These are phyloP conservation scores for Crepidotus sp. DNA, from an alignment of 1,284 basidiomycete species.

Conservation along the genomic window DNA sequence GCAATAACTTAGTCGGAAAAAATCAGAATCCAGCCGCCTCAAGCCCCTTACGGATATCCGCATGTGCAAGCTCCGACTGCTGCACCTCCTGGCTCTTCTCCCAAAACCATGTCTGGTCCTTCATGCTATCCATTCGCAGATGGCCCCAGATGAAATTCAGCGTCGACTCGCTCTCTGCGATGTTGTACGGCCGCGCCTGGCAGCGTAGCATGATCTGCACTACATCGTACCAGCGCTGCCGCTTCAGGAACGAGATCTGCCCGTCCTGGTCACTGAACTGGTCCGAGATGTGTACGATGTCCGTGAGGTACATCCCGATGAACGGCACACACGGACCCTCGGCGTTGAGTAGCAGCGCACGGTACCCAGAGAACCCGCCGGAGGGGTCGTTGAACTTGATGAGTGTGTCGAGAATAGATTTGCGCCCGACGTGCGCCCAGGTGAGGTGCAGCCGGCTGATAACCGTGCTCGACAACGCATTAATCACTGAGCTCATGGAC, in stretches of 20 bases:
- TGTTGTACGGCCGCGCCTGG: constrained; percentile 44
- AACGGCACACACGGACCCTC: constrained; percentile 62
- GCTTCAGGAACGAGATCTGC: constrained; percentile 45
- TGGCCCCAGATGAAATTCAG: constrained; percentile 40
- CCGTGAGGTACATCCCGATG: constrained; percentile 53
- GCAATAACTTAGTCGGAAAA: constrained; percentile 4
- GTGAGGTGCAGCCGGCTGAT: constrained; percentile 51
- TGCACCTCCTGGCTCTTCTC: constrained; percentile 50
- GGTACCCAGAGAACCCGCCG: constrained; percentile 50
- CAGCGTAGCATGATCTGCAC: constrained; percentile 49
- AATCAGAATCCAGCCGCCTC: constrained; percentile 51
- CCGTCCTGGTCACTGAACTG: constrained; percentile 35
- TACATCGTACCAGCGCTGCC: constrained; percentile 48
- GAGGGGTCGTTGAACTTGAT: constrained; percentile 48
- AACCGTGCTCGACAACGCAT: constrained; percentile 50
- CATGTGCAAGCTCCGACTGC: constrained; percentile 46
- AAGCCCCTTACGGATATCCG: constrained; percentile 52
- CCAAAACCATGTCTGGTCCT: constrained; percentile 47
- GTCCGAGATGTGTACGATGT: constrained; percentile 48
- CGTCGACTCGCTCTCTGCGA: constrained; percentile 39
- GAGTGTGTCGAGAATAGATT: constrained; percentile 42
- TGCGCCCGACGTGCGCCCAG: constrained; percentile 55
- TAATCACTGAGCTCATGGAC: constrained; percentile 58
- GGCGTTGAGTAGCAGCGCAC: constrained; percentile 38
- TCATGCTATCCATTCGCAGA: constrained; percentile 31